Evolutionary conservation across 176 grass and related monocot species (phyloP).

Genomic region (Dactylis glomerata): DNA sequence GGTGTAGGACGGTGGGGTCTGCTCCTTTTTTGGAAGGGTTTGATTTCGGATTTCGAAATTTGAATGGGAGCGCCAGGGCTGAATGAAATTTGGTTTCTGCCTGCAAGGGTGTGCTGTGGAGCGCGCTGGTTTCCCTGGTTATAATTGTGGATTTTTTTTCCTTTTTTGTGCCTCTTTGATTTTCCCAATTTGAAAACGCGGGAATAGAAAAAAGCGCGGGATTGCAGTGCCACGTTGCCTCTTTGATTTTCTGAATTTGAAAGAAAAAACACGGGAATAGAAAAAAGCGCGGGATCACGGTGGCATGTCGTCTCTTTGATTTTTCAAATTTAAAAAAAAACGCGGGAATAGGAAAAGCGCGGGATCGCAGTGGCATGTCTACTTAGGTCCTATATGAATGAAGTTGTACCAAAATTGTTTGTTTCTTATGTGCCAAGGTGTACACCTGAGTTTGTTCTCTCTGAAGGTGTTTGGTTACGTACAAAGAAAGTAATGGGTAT

Average conservation of each 20-base stretch:
- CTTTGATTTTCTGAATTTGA: too few relatives aligned
- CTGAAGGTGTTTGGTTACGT: too few relatives aligned
- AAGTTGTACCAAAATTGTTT: too few relatives aligned
- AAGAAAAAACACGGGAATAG: background rate
- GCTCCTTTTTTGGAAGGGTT: conserved; percentile 21
- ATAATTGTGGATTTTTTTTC: background rate
- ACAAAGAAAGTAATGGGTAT: too few relatives aligned
- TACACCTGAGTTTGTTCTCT: too few relatives aligned
- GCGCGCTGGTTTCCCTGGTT: background rate
- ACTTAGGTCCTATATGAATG: too few relatives aligned
- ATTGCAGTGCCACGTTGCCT: too few relatives aligned
- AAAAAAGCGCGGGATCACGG: background rate
- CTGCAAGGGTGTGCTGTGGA: background rate
- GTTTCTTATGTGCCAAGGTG: too few relatives aligned
- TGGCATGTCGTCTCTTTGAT: background rate
- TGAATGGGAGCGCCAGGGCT: conserved; percentile 8
- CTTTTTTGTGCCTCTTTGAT: background rate
- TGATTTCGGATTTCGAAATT: conserved; percentile 25
- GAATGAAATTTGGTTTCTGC: background rate
- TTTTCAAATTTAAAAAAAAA: background rate
- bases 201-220: too few relatives aligned
- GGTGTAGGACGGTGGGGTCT: background rate
- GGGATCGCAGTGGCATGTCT: background rate
- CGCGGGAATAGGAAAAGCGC: background rate
- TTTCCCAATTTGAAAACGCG: background rate